Evolutionary conservation across 345 rosid genomes (phyloP).

Genomic region (Capsella bursapastoris): DNA sequence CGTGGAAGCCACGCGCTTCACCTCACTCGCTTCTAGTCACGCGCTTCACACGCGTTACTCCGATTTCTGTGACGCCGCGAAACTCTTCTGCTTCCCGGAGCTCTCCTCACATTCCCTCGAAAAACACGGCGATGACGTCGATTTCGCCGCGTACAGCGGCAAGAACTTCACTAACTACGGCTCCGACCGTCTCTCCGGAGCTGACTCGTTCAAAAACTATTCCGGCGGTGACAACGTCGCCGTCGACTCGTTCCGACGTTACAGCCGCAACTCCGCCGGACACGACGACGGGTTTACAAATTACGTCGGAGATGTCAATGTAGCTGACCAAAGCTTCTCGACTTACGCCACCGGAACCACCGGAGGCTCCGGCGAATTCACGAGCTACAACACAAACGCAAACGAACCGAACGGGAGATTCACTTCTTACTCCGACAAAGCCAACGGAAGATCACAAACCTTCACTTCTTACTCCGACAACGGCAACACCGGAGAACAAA

Average conservation of each 20-base stretch:
- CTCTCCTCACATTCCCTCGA: constrained; percentile 45
- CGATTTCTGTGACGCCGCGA: constrained; percentile 77
- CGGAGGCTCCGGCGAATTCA: constrained; percentile 71
- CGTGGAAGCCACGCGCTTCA: constrained; percentile 62
- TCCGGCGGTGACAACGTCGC: constrained; percentile 51
- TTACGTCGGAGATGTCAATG: constrained; percentile 59
- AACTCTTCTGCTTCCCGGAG: constrained; percentile 81
- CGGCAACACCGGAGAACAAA: constrained; percentile 66
- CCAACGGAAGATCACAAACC: constrained; percentile 53
- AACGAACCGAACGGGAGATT: constrained; percentile 71
- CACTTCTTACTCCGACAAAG: constrained; percentile 60
- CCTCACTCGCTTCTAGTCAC: constrained; percentile 69
- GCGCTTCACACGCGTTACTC: constrained; percentile 55
- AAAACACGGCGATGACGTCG: constrained; percentile 52
- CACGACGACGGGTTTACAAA: constrained; percentile 50
- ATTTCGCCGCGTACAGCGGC: constrained; percentile 53
- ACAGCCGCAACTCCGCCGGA: constrained; percentile 60
- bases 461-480: constrained; percentile 57
- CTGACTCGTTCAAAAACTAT: constrained; percentile 66
- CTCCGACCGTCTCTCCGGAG: constrained; percentile 50
- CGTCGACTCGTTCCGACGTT: constrained; percentile 61
- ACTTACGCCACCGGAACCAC: constrained; percentile 67
- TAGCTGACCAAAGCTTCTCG: constrained; percentile 72
- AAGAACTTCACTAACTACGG: constrained; percentile 85
- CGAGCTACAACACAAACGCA: constrained; percentile 54